Evolutionary conservation across 1,284 basidiomycete genomes (phyloP), one percentile per base, ranked within the genome.

Genomic region (Trichosporon faecale): DNA sequence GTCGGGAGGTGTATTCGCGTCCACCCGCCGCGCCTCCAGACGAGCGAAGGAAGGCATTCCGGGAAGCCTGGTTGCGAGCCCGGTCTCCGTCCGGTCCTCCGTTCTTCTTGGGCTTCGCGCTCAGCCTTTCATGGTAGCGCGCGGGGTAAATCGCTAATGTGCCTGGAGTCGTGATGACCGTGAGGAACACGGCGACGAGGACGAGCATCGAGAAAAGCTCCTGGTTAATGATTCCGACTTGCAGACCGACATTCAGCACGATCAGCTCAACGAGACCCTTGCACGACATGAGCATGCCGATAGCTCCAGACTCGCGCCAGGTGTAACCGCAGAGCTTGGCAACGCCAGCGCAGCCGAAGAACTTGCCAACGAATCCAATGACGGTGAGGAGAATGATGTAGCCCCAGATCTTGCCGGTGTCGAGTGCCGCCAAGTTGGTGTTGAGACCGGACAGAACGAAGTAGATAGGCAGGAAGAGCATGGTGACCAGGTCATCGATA

Each of bases 261-360:
- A 97, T 95, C 63, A 96, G 88, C 82, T 94, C 92, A 16, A 93
- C 91, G 16, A 86, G 86, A 66, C 91, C 94, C 85, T 97, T 97
- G 85, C 94, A 97, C 79, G 90, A 90, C 94, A 98, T 96, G 69
- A 98, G 85, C 66, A 91, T 89, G 6, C 95, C 95, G 68, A 96
- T 91, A 0, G 94, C 93, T 23, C 89, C 89, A 11, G 91, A 87
- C 82, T 96, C 94, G 66, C 95, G 87, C 84, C 86, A 85, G 65
- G 86, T 89, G 84, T 93, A 95, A 1, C 91, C 91, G 64, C 85
- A 86, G 0, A 86, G 71, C 74, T 86, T 87, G 3, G 93, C 93
- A 0, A 89, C 86, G 2, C 83, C 79, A 2, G 87, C 89, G 74
- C 91, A 94, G 0, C 90, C 86, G 25, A 85, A 75, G 73, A 89